Evolutionary conservation across 352 stramenopile species (phyloP), one percentile per base, ranked within the genome.

Genomic region (Phytophthora aleatoria): DNA sequence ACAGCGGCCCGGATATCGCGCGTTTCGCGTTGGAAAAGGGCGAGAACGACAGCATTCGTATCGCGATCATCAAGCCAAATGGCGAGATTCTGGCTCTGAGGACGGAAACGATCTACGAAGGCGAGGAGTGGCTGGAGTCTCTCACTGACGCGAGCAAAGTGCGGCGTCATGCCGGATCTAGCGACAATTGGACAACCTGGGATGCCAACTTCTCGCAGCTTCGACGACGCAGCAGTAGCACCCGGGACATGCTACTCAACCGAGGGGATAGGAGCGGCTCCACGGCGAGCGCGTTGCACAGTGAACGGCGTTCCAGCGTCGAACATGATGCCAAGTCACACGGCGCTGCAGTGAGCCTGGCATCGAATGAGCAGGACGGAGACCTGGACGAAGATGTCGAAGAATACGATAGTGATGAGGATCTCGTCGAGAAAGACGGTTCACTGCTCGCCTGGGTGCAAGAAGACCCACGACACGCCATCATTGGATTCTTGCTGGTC

Each of bases 51-150:
- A 90, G 81, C 42, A 89, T 91, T 57, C 79, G 77, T 12, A 91
- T 94, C 26, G 83, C 80, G 3, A 91, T 94, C 43, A 77, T 77
- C 27, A 90, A 88, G 47, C 67, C 76, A 0, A 90, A 83, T 28
- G 85, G 85, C 2, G 81, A 92, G 57, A 79, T 90, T 20, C 38
- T 92, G 12, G 83, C 85, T 4, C 41, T 94, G 26, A 76, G 83
- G 24, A 91, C 83, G 0, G 85, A 94, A 47, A 91, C 77, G 51
- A 89, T 92, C 42, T 91, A 91, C 50, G 85, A 94, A 72, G 85
- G 85, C 15, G 83, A 83, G 33, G 85, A 94, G 55, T 94, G 85
- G 85, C 66, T 94, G 3, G 85, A 94, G 50, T 89, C 81, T 2
- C 70, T 93, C 9, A 87, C 74, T 1, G 82, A 93, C 53, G 85